Conservation (phyloP, 345 rosid genomes). For the Citrus medica region DNA sequence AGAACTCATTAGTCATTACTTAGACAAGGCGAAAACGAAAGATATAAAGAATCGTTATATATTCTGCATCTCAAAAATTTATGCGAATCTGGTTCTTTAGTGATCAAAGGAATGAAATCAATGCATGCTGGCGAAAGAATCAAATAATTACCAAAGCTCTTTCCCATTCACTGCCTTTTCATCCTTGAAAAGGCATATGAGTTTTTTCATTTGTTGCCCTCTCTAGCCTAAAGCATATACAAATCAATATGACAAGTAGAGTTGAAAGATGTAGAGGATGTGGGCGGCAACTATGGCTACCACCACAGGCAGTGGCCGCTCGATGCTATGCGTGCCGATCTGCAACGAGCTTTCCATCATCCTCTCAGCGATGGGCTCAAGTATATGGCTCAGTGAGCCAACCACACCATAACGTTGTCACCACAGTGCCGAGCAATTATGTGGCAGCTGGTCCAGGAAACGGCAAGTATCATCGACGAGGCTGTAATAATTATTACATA, state of each 20-base stretch:
- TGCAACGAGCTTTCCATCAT: conserved; percentile 30
- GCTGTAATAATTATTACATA: neutral
- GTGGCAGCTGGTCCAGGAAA: neutral
- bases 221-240: neutral
- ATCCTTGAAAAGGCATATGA: neutral
- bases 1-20: too few relatives aligned
- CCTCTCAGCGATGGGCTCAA: conserved; percentile 15
- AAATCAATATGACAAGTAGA: conserved; percentile 32
- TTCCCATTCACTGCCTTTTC: too few relatives aligned
- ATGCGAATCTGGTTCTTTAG: too few relatives aligned
- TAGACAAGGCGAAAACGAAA: too few relatives aligned
- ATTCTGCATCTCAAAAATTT: too few relatives aligned
- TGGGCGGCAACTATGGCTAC: conserved; percentile 40
- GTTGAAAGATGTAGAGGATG: conserved; percentile 52
- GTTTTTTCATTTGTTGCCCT: neutral
- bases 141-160: too few relatives aligned
- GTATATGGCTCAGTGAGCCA: conserved; percentile 13
- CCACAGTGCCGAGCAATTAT: too few relatives aligned
- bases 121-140: too few relatives aligned
- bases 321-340: conserved; percentile 43
- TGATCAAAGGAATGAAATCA: too few relatives aligned
- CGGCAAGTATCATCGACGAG: neutral
- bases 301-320: conserved; percentile 30
- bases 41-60: too few relatives aligned
- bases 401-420: neutral